Base-by-base conservation (phyloP, 2,329 filamentous ascomycete species). In the Penicillium sp. region DNA sequence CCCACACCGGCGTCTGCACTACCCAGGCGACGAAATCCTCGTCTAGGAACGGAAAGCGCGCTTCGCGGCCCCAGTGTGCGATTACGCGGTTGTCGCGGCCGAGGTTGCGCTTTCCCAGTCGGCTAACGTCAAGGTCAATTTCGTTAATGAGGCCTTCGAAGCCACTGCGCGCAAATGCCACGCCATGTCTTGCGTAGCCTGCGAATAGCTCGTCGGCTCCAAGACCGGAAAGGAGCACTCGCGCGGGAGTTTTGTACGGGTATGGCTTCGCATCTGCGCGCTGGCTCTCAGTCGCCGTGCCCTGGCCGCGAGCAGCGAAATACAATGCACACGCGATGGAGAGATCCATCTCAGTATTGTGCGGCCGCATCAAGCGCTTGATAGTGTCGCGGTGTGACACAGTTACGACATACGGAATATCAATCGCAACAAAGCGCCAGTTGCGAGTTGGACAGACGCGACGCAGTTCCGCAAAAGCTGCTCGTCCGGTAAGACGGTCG, bases 291-390 rank as follows among this genome's bases (percentile, higher is more conserved):
- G 64, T 23, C 45, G 83, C 80, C 19, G 75, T 67, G 0, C 90
- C 92, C 55, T 80, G 75, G 0, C 93, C 94, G 45, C 92, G 86
- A 0, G 94, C 89, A 6, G 95, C 93, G 79, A 99, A 99, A 76
- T 97, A 98, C n/a, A 99, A 83, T 0, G 95, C 95, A 69, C 86
- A 90, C 0, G 91, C 91, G 69, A 99, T 99, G 3, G 95, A 99
- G 0, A 99, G 83, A 71, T 99, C 95, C 95, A 99, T 99, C 77
- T 99, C 95, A 0, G 95, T 99, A 68, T 97, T 94, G 77, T 99
- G 95, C 0, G 95, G 95, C 68, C 90, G 84, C 75, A 99, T 97
- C 19, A 99, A 82, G 2, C 86, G 84, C 44, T 93, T 85, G 21
- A 99, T 86, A 29, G 84, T 84, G 3, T 84, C 71, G 64, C 91